These are phyloP conservation scores for Leccinum subtestaceum DNA, from an alignment of 768 basidiomycete species.

Conservation along the genomic window DNA sequence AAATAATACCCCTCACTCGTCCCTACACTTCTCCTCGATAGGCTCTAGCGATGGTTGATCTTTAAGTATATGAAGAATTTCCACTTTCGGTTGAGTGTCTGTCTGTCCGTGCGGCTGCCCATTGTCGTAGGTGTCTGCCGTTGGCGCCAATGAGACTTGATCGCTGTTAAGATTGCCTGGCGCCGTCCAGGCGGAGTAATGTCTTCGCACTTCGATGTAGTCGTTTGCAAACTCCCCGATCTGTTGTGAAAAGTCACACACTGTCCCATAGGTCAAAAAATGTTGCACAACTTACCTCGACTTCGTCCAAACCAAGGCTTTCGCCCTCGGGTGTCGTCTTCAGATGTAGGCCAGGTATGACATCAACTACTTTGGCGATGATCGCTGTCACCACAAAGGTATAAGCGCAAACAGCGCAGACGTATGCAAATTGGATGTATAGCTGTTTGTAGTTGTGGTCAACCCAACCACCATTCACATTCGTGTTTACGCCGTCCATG, in stretches of 20 bases:
- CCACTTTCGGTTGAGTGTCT: conserved; percentile 22
- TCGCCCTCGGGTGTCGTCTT: conserved; percentile 55
- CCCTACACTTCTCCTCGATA: conserved; percentile 16
- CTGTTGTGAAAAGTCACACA: conserved; percentile 29
- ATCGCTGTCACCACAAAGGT: conserved; percentile 60
- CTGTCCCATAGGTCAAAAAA: background rate
- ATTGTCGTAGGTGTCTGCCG: conserved; percentile 17
- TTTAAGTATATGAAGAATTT: background rate
- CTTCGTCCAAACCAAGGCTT: conserved; percentile 64
- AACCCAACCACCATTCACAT: conserved; percentile 63
- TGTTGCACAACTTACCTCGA: conserved; percentile 47
- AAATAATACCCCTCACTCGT: background rate
- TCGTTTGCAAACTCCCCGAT: conserved; percentile 70
- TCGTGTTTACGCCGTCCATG: conserved; percentile 64
- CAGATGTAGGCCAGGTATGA: conserved; percentile 57
- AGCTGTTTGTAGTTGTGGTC: conserved; percentile 77
- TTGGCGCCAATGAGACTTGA: conserved; percentile 6
- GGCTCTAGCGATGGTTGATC: conserved; percentile 18
- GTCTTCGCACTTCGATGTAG: conserved; percentile 66
- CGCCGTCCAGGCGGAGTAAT: conserved; percentile 53
- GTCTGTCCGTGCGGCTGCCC: conserved; percentile 40
- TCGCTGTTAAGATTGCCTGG: conserved; percentile 22
- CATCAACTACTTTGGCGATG: conserved; percentile 55
- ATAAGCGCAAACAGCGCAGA: conserved; percentile 56
- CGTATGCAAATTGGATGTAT: conserved; percentile 71